Base-by-base conservation (phyloP, 139 green algal species). In the Coelastrella sp. region DNA sequence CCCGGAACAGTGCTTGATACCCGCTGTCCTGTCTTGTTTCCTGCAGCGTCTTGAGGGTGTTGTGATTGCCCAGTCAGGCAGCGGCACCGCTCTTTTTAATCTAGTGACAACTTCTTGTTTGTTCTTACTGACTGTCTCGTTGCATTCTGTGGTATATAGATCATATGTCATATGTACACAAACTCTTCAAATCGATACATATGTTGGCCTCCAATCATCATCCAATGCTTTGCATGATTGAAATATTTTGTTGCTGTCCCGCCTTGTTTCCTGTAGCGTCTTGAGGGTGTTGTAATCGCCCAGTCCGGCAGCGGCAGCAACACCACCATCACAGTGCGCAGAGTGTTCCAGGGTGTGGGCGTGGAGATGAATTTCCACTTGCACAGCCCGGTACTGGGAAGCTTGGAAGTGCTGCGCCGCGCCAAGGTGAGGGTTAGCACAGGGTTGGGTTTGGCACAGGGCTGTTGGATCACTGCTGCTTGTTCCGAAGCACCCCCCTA, bases 231-330 rank as follows among this genome's bases (percentile, higher is more conserved):
- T n/a, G n/a, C n/a, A n/a, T n/a, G n/a, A n/a, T n/a, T n/a, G n/a
- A n/a, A n/a, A n/a, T n/a, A n/a, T 89, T 54, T 54, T 86, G n/a
- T 23, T 89, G 85, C 71, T 89, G 85, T 78, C 74, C 14, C 64
- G 64, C 19, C 81, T 78, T 66, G 78, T 22, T 11, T 8, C 4
- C 65, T 65, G 22, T 93, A 96, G 88, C 92, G 83, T 16, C 81
- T 94, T 20, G 94, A 95, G 65, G 94, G 94, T 76, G 80, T 92
- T 14, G 91, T 95, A 60, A 96, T 96, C 68, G 94, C 92, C 3
- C 78, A 82, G n/a, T 73, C 91, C 14, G 91, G 92, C 23, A 75
- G 59, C 58, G 94, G 90, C 78, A 91, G 83, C 87, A 94, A 91
- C 91, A 92, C 91, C 84, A 96, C 92, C 76, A 83, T 91, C 65